Base-by-base conservation (phyloP, 129 eudicot species). In the Gnaphalium uliginosum region DNA sequence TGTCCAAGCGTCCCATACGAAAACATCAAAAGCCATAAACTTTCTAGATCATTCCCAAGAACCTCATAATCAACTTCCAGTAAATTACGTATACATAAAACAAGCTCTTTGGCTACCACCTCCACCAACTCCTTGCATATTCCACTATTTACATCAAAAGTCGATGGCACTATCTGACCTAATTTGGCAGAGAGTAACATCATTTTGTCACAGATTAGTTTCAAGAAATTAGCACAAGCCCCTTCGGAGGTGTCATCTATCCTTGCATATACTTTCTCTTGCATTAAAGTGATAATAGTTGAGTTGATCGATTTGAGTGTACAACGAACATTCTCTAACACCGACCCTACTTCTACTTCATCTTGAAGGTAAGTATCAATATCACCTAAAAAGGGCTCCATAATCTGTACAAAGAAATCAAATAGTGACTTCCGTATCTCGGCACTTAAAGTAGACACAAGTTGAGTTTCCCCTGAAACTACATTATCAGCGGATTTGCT, bases 231-330 rank as follows among this genome's bases (percentile, higher is more conserved):
- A 66, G 80, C 66, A 82, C 84, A 87, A 75, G 96, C 97, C 64
- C 99, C 99, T 85, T 85, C 96, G 21, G 94, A 87, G 30, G 79
- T 76, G 81, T 91, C 99, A 72, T 95, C 97, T 27, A 85, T 85
- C 79, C 90, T 87, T 84, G 76, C 27, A 72, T 91, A 91, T 56
- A 89, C 65, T 67, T 82, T 86, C 66, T 87, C 97, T 78, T 76
- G 66, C 75, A 85, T 57, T 81, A 87, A 80, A 54, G 66, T 73
- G 41, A 58, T 61, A 76, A 95, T 87, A 64, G 91, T 27, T 4
- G 79, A 81, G 70, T 89, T 95, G 18, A 79, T 57, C 26, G 96
- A 86, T 71, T 81, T 87, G 54, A 91, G 81, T 56, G 83, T 85
- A 73, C 70, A 57, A 58, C 56, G 65, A 71, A 76, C 78, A 79